Evolutionary conservation across 2,329 filamentous ascomycete species (phyloP).

Genomic region (Fusarium ambrosium): DNA sequence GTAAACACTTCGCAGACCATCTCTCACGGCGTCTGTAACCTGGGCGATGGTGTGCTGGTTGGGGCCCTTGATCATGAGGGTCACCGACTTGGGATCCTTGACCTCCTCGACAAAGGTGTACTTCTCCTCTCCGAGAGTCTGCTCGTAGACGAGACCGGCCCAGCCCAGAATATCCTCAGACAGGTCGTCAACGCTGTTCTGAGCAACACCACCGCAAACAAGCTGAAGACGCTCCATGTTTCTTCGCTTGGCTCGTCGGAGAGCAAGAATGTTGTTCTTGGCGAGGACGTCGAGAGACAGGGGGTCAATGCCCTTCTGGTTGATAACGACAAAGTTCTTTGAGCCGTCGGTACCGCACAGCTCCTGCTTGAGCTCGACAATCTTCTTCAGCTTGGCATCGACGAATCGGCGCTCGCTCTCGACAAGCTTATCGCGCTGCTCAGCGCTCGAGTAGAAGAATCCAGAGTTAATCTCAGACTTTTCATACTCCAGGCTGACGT

Average conservation of each 20-base stretch:
- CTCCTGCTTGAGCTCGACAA: conserved; percentile 97
- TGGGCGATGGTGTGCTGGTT: conserved; percentile 97
- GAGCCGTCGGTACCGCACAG: conserved; percentile 93
- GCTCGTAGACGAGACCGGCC: conserved; percentile 97
- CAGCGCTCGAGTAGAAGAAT: conserved; percentile 98
- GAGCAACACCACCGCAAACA: conserved; percentile 88
- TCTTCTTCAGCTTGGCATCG: conserved; percentile 96
- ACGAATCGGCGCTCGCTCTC: conserved; percentile 97
- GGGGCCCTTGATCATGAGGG: conserved; percentile 96
- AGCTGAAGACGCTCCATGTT: conserved; percentile 99
- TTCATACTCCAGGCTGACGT: conserved; percentile 97
- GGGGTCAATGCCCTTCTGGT: conserved; percentile 99
- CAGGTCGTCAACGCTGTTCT: conserved; percentile 97
- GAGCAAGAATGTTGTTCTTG: conserved; percentile 97
- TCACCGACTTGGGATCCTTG: conserved; percentile 98
- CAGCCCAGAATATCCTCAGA: conserved; percentile 90
- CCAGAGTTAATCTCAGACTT: conserved; percentile 99
- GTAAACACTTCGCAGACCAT: conserved; percentile 95
- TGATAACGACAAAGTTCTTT: conserved; percentile 97
- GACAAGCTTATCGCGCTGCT: conserved; percentile 97
- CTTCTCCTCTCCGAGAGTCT: conserved; percentile 98
- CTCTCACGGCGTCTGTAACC: conserved; percentile 95
- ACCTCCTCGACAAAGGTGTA: conserved; percentile 99
- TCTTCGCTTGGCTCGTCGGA: conserved; percentile 94
- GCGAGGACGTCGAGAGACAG: conserved; percentile 94